Percentiles rank a stretch among this genome's conserved stretches.
Evolutionary conservation across 805 yeast species (phyloP).

Genomic region (Hanseniaspora meyeri): DNA sequence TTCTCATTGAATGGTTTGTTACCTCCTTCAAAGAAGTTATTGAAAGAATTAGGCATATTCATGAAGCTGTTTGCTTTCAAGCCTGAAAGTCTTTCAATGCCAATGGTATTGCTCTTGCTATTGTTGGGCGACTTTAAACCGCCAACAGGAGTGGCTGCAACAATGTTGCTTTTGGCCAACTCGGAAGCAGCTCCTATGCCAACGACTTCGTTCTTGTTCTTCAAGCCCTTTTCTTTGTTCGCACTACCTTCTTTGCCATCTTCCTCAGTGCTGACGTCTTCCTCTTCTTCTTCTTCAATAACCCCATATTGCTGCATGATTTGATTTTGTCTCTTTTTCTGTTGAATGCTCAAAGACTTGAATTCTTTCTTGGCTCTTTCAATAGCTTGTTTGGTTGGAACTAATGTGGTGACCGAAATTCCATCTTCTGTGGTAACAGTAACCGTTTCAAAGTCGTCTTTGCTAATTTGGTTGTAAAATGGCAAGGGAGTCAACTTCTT

Average conservation of each 20-base stretch:
- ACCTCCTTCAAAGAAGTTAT: slow-evolving; percentile 22
- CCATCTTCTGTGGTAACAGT: slow-evolving; percentile 86
- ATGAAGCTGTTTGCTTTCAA: not conserved
- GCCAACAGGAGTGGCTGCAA: too few species aligned
- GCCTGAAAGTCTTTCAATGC: not conserved
- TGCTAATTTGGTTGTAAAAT: slow-evolving; percentile 78
- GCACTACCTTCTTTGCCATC: not conserved
- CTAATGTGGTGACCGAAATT: slow-evolving; percentile 76
- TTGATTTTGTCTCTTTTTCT: not conserved
- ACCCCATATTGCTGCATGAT: slow-evolving; percentile 10
- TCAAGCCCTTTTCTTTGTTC: not conserved
- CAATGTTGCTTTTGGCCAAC: not conserved
- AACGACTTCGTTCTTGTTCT: too few species aligned
- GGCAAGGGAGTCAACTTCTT: slow-evolving; percentile 60
- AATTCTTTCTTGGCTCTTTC: slow-evolving; percentile 23
- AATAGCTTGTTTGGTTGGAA: slow-evolving; percentile 73
- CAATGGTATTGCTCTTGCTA: too few species aligned
- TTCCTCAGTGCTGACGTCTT: not conserved
- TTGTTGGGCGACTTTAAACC: not conserved
- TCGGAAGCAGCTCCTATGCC: not conserved
- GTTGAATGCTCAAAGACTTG: not conserved
- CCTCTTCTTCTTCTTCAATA: not conserved
- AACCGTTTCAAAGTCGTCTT: slow-evolving; percentile 75
- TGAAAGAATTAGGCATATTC: not conserved
- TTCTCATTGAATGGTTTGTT: slow-evolving; percentile 26